Conservation (phyloP, 2,329 filamentous ascomycete species). For the Pseudogymnoascus pannorum region DNA sequence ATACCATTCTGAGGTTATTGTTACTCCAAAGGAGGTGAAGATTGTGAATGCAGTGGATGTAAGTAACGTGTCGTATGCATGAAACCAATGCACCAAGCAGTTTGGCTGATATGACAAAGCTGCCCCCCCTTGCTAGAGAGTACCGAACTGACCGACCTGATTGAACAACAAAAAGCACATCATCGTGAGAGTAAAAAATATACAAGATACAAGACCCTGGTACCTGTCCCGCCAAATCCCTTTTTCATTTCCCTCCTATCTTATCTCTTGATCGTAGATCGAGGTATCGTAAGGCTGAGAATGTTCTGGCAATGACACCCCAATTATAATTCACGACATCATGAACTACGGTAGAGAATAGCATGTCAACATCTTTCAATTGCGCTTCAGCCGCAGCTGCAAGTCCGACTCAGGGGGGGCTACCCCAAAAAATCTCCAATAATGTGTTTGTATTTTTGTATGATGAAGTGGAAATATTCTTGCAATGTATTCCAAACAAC, state of each 20-base stretch:
- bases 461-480: background rate
- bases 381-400: background rate
- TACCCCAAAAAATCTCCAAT: background rate
- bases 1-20: no score
- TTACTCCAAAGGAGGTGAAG: background rate
- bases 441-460: slow-evolving; percentile 5
- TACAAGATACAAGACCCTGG: background rate
- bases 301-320: background rate
- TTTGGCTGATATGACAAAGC: background rate
- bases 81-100: background rate
- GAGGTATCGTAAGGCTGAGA: background rate
- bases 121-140: background rate
- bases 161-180: background rate
- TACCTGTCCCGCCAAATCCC: background rate
- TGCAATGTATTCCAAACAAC: slow-evolving; percentile 7
- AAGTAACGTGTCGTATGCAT: slow-evolving; percentile 3
- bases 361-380: background rate
- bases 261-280: background rate
- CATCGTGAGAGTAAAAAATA: background rate
- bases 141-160: background rate
- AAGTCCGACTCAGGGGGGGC: background rate
- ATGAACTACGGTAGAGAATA: background rate
- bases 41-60: background rate
- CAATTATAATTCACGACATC: background rate
- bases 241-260: background rate